phyloP scores from a whole-genome alignment of 805 yeast species.

The Komagataella pseudopastoris region DNA sequence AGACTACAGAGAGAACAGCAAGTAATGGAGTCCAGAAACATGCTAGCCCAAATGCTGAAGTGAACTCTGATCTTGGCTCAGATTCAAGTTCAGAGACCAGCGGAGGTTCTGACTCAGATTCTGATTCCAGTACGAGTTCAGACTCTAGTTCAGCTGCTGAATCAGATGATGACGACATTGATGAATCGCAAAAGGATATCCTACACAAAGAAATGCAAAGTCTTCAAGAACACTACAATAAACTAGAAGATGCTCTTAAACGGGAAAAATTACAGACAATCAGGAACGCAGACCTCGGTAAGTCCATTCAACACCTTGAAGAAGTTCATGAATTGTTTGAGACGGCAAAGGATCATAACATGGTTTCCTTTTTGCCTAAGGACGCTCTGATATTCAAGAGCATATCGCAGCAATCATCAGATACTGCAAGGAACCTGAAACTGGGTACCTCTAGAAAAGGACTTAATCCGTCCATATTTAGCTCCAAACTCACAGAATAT shows the following conservation, averaged over 20 bases:
- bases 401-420: not conserved
- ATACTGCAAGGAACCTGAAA: not conserved
- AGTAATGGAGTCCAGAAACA: not conserved
- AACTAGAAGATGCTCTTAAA: not conserved
- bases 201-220: not conserved
- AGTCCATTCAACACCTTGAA: not conserved
- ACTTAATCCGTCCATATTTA: not conserved
- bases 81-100: not conserved
- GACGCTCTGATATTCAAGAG: not conserved
- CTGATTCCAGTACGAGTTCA: not conserved
- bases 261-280: not conserved
- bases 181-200: not conserved
- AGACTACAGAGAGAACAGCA: not conserved
- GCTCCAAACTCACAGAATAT: not conserved
- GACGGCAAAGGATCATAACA: not conserved
- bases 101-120: not conserved
- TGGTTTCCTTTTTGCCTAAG: not conserved
- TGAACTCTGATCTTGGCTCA: not conserved
- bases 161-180: not conserved
- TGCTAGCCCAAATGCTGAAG: not conserved
- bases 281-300: not conserved
- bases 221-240: not conserved
- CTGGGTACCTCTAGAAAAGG: not conserved
- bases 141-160: not conserved
- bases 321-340: not conserved